phyloP scores from a whole-genome alignment of 768 basidiomycete genomes.

The Saitozyma podzolica region DNA sequence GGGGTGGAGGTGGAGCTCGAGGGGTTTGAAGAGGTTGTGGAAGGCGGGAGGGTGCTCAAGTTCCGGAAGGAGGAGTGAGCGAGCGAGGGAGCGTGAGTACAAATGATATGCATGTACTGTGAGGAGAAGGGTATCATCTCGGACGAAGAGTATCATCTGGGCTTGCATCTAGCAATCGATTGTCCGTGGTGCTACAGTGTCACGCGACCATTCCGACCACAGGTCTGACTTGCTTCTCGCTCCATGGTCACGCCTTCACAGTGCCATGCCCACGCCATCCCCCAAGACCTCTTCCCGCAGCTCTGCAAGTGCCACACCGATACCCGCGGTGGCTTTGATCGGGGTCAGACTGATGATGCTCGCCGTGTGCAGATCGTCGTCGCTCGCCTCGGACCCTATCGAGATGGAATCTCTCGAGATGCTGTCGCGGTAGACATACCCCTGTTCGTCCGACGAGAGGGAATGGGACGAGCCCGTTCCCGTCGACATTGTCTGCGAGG shows the following conservation, averaged over 20 bases:
- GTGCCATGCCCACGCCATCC: not conserved
- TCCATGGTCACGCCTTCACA: not conserved
- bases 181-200: too few species aligned
- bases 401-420: constrained; percentile 25
- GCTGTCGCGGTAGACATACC: not conserved
- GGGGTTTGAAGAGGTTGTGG: too few species aligned
- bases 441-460: not conserved
- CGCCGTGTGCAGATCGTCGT: constrained; percentile 42
- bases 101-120: too few species aligned
- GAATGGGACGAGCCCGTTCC: not conserved
- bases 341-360: constrained; percentile 38
- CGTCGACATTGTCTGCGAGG: constrained; percentile 9
- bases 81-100: too few species aligned
- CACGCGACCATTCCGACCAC: too few species aligned
- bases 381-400: constrained; percentile 37
- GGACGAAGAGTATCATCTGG: too few species aligned
- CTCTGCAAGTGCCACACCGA: not conserved
- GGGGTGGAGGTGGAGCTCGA: too few species aligned
- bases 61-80: too few species aligned
- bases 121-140: too few species aligned
- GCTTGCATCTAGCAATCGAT: too few species aligned
- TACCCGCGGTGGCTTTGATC: constrained; percentile 8
- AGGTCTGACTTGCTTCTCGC: too few species aligned
- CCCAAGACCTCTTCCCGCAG: not conserved
- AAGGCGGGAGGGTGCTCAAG: too few species aligned